Percentiles rank a stretch among this genome's conserved stretches.
Evolutionary conservation across 805 yeast genomes (phyloP).

Genomic region (Saturnispora galanensis): DNA sequence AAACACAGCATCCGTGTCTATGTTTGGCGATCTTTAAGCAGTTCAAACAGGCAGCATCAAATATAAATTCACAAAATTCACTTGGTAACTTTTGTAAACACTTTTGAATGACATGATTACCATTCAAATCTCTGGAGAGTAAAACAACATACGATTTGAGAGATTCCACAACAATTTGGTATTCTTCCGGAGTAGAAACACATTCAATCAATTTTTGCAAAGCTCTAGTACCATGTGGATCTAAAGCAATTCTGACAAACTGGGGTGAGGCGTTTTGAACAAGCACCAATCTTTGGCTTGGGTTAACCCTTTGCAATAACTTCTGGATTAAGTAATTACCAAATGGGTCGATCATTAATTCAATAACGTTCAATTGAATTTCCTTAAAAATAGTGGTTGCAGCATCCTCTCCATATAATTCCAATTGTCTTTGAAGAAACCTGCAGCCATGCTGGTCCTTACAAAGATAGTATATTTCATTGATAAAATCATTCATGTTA

Average conservation of each 20-base stretch:
- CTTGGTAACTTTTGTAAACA: constrained; percentile 66
- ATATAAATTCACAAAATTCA: constrained; percentile 75
- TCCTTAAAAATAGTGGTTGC: constrained; percentile 75
- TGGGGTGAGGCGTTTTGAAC: constrained; percentile 65
- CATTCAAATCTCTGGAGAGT: constrained; percentile 82
- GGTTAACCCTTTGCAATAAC: constrained; percentile 63
- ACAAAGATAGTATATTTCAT: constrained; percentile 71
- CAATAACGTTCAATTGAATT: constrained; percentile 66
- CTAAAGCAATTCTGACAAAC: constrained; percentile 71
- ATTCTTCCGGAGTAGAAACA: constrained; percentile 61
- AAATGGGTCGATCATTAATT: constrained; percentile 90
- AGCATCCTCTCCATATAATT: constrained; percentile 47
- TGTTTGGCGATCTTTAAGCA: constrained; percentile 84
- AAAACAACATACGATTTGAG: constrained; percentile 57
- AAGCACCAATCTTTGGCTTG: constrained; percentile 58
- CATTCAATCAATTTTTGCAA: constrained; percentile 87
- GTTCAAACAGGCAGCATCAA: constrained; percentile 68
- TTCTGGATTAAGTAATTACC: constrained; percentile 96
- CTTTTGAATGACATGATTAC: constrained; percentile 94
- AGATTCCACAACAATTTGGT: constrained; percentile 34
- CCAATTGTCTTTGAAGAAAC: constrained; percentile 80
- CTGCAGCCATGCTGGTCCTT: constrained; percentile 97
- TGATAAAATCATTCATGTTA: constrained; percentile 54
- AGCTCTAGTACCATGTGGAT: constrained; percentile 95
- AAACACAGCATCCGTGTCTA: constrained; percentile 94